Conservation (phyloP, 83 land plant species). For the Isoetes engelmannii region DNA sequence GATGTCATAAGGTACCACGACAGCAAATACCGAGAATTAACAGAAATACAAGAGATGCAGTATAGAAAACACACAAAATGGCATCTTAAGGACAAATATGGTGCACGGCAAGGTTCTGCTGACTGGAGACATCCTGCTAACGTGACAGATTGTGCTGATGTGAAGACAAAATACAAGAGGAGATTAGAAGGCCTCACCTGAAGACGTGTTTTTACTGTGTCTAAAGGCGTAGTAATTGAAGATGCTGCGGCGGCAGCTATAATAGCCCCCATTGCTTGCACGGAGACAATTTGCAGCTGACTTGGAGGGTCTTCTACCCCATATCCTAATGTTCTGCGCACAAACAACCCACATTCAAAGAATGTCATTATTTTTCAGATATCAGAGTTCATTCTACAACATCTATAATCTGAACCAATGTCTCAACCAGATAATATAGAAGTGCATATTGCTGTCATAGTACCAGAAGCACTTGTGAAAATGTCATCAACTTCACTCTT, state of each 20-base stretch:
- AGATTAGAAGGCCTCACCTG: slow-evolving; percentile 39
- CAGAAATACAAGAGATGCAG: not conserved
- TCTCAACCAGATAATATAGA: not conserved
- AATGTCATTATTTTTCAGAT: not conserved
- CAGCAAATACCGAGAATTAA: not conserved
- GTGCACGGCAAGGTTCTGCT: too few relatives aligned
- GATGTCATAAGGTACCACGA: too few relatives aligned
- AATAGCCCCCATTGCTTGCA: slow-evolving; percentile 47
- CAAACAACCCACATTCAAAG: not conserved
- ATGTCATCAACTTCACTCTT: too few relatives aligned
- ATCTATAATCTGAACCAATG: not conserved
- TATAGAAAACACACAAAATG: not conserved
- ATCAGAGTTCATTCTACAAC: not conserved
- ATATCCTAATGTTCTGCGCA: slow-evolving; percentile 35
- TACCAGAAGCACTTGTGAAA: too few relatives aligned
- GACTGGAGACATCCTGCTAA: too few relatives aligned
- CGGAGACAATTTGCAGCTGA: slow-evolving; percentile 20
- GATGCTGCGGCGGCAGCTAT: slow-evolving; percentile 78
- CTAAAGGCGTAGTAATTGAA: slow-evolving; percentile 69
- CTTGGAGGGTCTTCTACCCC: slow-evolving; percentile 18
- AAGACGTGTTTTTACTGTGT: slow-evolving; percentile 81
- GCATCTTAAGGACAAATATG: too few relatives aligned
- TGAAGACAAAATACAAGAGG: too few relatives aligned
- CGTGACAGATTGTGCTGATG: too few relatives aligned
- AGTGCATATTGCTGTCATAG: too few relatives aligned